Conservation (phyloP, 192 early-diverging fungal genomes). For the Coemansia sp. region DNA sequence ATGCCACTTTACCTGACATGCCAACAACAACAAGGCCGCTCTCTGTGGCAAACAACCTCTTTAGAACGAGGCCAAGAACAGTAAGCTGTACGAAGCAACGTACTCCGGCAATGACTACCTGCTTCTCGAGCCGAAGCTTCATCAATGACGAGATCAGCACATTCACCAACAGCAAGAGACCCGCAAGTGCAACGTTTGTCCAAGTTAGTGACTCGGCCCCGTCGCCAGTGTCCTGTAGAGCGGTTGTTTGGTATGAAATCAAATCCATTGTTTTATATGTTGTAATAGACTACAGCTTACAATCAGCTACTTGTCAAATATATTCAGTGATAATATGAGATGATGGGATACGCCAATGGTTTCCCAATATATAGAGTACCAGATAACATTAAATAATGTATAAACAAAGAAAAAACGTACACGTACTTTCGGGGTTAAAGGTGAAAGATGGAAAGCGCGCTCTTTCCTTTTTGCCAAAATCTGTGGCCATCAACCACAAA, state of each 20-base stretch:
- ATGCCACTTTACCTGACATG: slow-evolving; percentile 49
- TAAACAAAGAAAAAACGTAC: no score
- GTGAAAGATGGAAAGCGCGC: no score
- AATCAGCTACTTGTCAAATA: neutral
- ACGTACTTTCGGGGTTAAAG: no score
- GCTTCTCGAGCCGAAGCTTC: slow-evolving; percentile 30
- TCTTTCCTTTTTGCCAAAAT: no score
- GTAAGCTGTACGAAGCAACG: slow-evolving; percentile 80
- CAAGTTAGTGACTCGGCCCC: slow-evolving; percentile 28
- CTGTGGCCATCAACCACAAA: no score
- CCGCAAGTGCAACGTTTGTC: slow-evolving; percentile 45
- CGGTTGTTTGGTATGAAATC: neutral
- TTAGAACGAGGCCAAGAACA: slow-evolving; percentile 68
- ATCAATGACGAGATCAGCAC: slow-evolving; percentile 31
- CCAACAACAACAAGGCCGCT: slow-evolving; percentile 58
- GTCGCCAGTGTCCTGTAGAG: neutral
- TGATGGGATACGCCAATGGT: no score
- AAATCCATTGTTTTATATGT: neutral
- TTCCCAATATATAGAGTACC: no score
- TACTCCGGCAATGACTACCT: slow-evolving; percentile 66
- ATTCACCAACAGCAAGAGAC: slow-evolving; percentile 31
- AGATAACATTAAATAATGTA: no score
- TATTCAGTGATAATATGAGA: no score
- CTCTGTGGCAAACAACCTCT: slow-evolving; percentile 64
- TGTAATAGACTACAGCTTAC: neutral